These are phyloP conservation scores for Malus fusca DNA, from an alignment of 306 rosid genomes.

Conservation along the genomic window DNA sequence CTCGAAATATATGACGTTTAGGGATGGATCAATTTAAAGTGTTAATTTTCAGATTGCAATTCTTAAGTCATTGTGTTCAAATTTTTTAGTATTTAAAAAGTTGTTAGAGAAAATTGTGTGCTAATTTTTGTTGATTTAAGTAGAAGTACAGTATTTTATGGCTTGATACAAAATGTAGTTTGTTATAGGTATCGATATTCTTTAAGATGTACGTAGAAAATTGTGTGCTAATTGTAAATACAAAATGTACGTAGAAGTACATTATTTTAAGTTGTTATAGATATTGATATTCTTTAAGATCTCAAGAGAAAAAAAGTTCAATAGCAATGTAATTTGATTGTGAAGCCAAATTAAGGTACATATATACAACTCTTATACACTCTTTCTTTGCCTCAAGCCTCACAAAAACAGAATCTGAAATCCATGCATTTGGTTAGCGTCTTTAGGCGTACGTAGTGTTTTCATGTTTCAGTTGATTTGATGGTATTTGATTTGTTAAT, in stretches of 20 bases:
- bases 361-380: background rate
- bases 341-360: background rate
- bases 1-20: background rate
- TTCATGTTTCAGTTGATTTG: too few relatives aligned
- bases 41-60: background rate
- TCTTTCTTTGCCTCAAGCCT: too few relatives aligned
- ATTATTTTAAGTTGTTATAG: too few relatives aligned
- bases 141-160: background rate
- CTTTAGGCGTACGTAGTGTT: background rate
- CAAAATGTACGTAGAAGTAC: background rate
- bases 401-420: too few relatives aligned
- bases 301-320: too few relatives aligned
- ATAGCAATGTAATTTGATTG: too few relatives aligned
- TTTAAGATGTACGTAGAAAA: too few relatives aligned
- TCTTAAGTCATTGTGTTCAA: background rate
- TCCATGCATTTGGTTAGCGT: too few relatives aligned
- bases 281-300: too few relatives aligned
- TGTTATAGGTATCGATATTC: too few relatives aligned
- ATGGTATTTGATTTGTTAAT: background rate
- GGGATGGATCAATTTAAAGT: background rate
- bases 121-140: background rate
- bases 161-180: background rate
- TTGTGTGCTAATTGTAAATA: background rate
- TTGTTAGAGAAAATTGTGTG: background rate
- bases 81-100: too few relatives aligned